Evolutionary conservation across 345 rosid species (phyloP), one percentile per base, ranked within the genome.

Genomic region (Schrenkiella parvula): DNA sequence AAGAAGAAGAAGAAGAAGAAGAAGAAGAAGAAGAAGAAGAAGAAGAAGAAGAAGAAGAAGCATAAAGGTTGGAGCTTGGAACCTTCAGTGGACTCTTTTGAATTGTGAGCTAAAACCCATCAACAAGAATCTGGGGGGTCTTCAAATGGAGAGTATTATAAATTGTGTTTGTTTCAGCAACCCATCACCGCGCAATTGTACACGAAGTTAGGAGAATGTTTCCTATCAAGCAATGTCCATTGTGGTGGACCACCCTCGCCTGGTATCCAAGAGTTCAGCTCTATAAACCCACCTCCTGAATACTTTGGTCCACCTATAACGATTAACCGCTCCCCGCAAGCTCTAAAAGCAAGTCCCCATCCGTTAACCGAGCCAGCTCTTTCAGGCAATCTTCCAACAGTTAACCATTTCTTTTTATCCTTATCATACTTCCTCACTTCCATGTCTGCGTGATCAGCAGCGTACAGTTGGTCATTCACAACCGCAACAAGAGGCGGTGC

Each of bases 161-260:
- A 38, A 18, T 25, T 50, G 25, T 56, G 13, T 21, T 38, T 37
- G 13, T 56, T 79, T 90, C 80, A 92, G 87, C 98, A 92, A 48
- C 97, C 96, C 97, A 92, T 92, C 61, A 92, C 97, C 18, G 97
- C 95, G 55, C 98, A 92, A 84, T 92, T 92, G 86, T 90, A 92
- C 63, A 92, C 98, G 76, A 92, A 92, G 81, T 84, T 92, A 71
- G 80, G 83, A 6, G 89, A 93, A 25, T 79, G 89, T 83, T 85
- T 90, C 69, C 85, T 83, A 22, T 80, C 98, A 1, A 93, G 90
- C 80, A 85, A 60, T 79, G 83, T 78, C 98, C 98, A 93, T 53
- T 76, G 79, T 0, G 98, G 96, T 2, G 95, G 96, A 67, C 85
- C 87, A 55, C 93, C 88, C 11, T 76, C 90, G 8, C 88, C 74